Base-by-base conservation (phyloP, 306 rosid genomes). In the Citrullus amarus region DNA sequence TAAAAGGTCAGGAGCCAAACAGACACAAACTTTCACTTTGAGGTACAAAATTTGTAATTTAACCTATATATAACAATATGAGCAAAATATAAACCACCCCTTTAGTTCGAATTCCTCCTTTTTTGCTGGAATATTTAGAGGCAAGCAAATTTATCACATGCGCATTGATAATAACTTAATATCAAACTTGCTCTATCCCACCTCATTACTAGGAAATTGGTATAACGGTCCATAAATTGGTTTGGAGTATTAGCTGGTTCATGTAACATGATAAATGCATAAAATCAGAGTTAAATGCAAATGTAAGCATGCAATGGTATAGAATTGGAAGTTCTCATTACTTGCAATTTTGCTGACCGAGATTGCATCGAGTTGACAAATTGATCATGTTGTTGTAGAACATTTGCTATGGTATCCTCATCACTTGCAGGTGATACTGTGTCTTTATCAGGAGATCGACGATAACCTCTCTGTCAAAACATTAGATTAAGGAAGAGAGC, bases 341-440 rank as follows among this genome's bases (percentile, higher is more conserved):
- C 99, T 93, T 95, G 93, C 84, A 95, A 84, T 91, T 95, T 95
- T 76, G 93, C 80, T 66, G 92, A 88, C 80, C 99, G 99, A 63
- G 90, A 90, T 68, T 92, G 97, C 98, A 92, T 91, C 77, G 96
- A 87, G 82, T 85, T 90, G 84, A 92, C 85, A 82, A 95, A 95
- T 62, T 89, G 96, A 59, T 90, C 86, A 56, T 95, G 99, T 41
- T 86, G 95, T 80, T 92, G 92, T 88, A 95, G 85, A 80, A 95
- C 78, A 86, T 88, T 90, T 44, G 90, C 90, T 74, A 95, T 88
- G 41, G 86, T 87, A 88, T 91, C 98, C 83, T 91, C 99, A 79
- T 92, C 99, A 28, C 91, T 90, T 62, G 90, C 89, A 80, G 97
- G 87, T 58, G 89, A 88, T 79, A 85, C 85, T 1, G 91, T 88